Conservation (phyloP, 1,284 basidiomycete species). For the Marasmius fiardii region DNA sequence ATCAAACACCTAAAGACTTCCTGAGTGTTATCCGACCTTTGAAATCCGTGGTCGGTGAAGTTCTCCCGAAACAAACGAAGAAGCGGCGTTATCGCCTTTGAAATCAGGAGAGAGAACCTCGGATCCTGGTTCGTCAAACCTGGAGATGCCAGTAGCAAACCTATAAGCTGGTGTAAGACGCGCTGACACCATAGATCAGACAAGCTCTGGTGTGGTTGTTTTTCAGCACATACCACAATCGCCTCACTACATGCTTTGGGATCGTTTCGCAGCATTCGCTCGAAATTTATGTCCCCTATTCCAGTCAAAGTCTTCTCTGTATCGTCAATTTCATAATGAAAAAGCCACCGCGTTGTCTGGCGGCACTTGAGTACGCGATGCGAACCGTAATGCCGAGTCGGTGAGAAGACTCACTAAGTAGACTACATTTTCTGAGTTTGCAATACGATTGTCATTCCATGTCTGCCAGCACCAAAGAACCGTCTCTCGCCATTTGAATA, state of each 20-base stretch:
- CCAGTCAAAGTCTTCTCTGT: conserved; percentile 9
- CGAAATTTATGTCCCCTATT: neutral
- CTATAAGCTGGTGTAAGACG: neutral
- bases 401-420: conserved; percentile 39
- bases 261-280: conserved; percentile 11
- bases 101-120: neutral
- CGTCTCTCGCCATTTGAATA: conserved; percentile 50
- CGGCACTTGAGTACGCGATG: neutral
- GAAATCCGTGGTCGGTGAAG: neutral
- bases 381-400: neutral
- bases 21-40: neutral
- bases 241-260: neutral
- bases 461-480: conserved; percentile 63
- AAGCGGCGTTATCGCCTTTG: neutral
- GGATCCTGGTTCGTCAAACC: neutral
- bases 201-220: too few species aligned
- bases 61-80: neutral
- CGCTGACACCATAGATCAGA: neutral
- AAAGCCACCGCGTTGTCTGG: conserved; percentile 54
- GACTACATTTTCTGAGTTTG: conserved; percentile 45
- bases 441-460: conserved; percentile 52
- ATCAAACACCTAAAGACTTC: neutral
- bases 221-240: neutral
- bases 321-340: conserved; percentile 25
- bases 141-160: neutral